Base-by-base conservation (phyloP, 1,139 yeast species). In the Protomyces inundatus region DNA sequence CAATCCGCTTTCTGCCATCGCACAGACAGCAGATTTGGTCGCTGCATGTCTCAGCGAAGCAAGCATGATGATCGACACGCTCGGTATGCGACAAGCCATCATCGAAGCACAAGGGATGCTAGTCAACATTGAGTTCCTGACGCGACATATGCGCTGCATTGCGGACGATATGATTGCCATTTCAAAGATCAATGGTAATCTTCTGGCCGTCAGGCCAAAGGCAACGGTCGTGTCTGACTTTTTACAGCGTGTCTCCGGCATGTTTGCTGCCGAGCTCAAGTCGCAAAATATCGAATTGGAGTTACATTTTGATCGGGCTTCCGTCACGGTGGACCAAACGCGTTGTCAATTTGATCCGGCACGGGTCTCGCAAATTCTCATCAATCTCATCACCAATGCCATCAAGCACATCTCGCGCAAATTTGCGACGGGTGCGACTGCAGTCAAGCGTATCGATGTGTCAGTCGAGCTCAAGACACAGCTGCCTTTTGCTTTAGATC, bases 141-240 rank as follows among this genome's bases (percentile, higher is more conserved):
- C 69, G 5, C 58, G 65, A 23, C 69, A 67, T 32, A 66, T 67
- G 69, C 57, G 63, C 12, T 54, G 68, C 10, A 66, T 67, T 23
- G 67, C 66, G 36, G 50, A 65, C 37, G 69, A 67, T 36, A 67
- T 68, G 3, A 61, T 67, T 33, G 60, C 65, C 36, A 58, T 67
- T n/a, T 64, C 68, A 52, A 67, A 67, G 54, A 51, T 67, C 45
- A 69, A 67, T 30, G 66, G 69, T 5, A 67, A 67, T 1, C 54
- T 67, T 30, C 65, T 67, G 16, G 66, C 67, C 3, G 61, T 67
- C n/a, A 65, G 64, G 33, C 68, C 67, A 23, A 23, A 23, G 23
- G 23, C 23, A 23, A 23, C 23, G 23, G 23, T 23, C 23, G 23
- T 23, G 23, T 23, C 23, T 23, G 2, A 23, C 23, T 23, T 23